Conservation (phyloP, 768 basidiomycete species). For the Ramaria sp. region DNA sequence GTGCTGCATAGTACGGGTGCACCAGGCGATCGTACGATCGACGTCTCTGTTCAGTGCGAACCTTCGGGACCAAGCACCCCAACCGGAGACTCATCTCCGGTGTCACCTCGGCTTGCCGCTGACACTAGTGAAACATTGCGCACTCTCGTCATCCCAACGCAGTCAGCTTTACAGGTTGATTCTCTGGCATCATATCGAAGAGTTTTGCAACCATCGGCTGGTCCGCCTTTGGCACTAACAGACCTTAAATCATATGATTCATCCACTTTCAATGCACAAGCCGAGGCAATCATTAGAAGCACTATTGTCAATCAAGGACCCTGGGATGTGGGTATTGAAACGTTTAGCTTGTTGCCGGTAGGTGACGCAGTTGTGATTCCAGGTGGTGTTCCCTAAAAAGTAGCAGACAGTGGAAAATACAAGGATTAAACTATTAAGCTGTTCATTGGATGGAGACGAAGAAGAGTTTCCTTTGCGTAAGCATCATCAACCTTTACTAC, state of each 20-base stretch:
- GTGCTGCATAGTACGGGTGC: slow-evolving; percentile 50
- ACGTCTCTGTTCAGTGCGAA: slow-evolving; percentile 68
- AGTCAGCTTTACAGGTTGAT: slow-evolving; percentile 46
- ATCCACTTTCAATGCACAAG: slow-evolving; percentile 40
- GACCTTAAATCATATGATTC: slow-evolving; percentile 44
- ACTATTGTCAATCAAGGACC: slow-evolving; percentile 45
- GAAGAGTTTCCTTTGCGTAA: slow-evolving; percentile 26
- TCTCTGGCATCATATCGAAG: slow-evolving; percentile 48
- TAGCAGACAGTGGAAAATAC: slow-evolving; percentile 20
- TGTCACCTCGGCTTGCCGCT: slow-evolving; percentile 12
- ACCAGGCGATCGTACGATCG: slow-evolving; percentile 62
- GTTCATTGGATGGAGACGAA: slow-evolving; percentile 36
- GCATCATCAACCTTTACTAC: slow-evolving; percentile 37
- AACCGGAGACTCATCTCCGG: neutral
- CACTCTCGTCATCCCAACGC: slow-evolving; percentile 56
- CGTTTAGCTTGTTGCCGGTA: slow-evolving; percentile 32
- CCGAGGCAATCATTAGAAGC: slow-evolving; percentile 44
- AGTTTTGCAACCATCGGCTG: slow-evolving; percentile 15
- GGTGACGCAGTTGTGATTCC: slow-evolving; percentile 26
- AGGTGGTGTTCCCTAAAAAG: neutral
- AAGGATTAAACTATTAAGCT: slow-evolving; percentile 38
- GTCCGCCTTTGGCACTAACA: slow-evolving; percentile 34
- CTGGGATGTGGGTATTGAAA: slow-evolving; percentile 44
- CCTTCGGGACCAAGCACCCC: slow-evolving; percentile 14
- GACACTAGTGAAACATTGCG: slow-evolving; percentile 50